Evolutionary conservation across 2,329 filamentous ascomycete species (phyloP), one percentile per base, ranked within the genome.

Genomic region (Ciborinia camelliae): DNA sequence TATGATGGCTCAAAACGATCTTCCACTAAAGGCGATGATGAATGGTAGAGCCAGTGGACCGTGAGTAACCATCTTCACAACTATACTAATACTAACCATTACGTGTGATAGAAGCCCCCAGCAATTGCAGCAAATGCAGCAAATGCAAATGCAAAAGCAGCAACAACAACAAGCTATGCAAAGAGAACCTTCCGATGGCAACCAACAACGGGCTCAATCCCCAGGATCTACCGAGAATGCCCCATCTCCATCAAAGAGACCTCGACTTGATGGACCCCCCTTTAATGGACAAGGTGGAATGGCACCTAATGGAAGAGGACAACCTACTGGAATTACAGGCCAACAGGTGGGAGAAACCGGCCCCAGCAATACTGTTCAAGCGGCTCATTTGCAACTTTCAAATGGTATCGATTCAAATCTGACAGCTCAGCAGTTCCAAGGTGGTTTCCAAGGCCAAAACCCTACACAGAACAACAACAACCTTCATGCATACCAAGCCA

Each of bases 181-280:
- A 76, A 85, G 92, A 66, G 92, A 96, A 73, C 90, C 91, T 62
- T 94, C 91, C 20, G 92, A 96, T 72, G 89, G 90, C 77, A 91
- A 89, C 77, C 90, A 89, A 58, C 73, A 73, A 68, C 86, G 92
- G 66, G 89, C 92, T 35, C 87, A 89, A 65, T 97, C 94, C 41
- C 94, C 94, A 9, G 87, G 88, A 59, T 89, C 89, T 45, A 88
- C 87, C 63, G 93, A 97, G 62, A 95, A 95, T 73, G 92, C 91
- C 32, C 92, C 92, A 5, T 98, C 94, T 39, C 94, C 94, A 2
- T 94, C 90, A 68, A 98, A 98, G 81, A 86, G 93, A 73, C 91
- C 88, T 65, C 90, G 93, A 65, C 84, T 97, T 67, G 91, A 93
- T 69, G 87, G 89, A 73, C 82, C 83, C 41, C 83, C 83, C 12